phyloP scores from a whole-genome alignment of 805 yeast species.

The Cyberlindnera suaveolens region DNA sequence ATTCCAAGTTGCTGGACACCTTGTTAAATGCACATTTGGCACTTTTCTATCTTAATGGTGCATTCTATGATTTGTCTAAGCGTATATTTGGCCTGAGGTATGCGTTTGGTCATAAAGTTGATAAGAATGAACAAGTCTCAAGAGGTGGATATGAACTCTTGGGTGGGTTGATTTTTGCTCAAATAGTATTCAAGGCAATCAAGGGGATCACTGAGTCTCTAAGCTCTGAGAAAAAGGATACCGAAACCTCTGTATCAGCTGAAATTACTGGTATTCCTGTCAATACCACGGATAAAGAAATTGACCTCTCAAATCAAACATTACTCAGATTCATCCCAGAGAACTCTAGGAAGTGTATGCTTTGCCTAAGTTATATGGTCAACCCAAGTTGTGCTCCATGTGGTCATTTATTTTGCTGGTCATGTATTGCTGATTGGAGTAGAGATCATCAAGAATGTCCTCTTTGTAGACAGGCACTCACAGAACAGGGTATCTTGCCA shows the following conservation, averaged over 20 bases:
- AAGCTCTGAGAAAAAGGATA: background rate
- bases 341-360: slow-evolving; percentile 69
- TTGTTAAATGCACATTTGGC: slow-evolving; percentile 70
- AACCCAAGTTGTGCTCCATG: slow-evolving; percentile 85
- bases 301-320: slow-evolving; percentile 52
- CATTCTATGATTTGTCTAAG: slow-evolving; percentile 72
- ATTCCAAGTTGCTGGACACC: slow-evolving; percentile 41
- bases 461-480: slow-evolving; percentile 68
- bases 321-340: slow-evolving; percentile 65
- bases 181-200: slow-evolving; percentile 38
- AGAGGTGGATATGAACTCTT: slow-evolving; percentile 68
- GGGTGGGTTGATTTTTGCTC: slow-evolving; percentile 56
- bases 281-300: slow-evolving; percentile 7
- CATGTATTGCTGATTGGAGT: slow-evolving; percentile 84
- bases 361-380: slow-evolving; percentile 74
- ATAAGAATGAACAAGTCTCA: slow-evolving; percentile 32
- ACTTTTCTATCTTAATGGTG: slow-evolving; percentile 74
- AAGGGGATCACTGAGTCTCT: slow-evolving; percentile 4
- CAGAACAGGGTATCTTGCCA: slow-evolving; percentile 25
- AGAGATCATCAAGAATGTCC: slow-evolving; percentile 88
- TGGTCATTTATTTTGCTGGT: slow-evolving; percentile 94
- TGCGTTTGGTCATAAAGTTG: slow-evolving; percentile 60
- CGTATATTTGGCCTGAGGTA: slow-evolving; percentile 77
- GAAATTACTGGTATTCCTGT: background rate
- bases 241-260: background rate